A percentile compares a stretch with the other conserved stretches of the same genome.
Evolutionary conservation across 2,329 filamentous ascomycete species (phyloP).

Genomic region (Beauveria varroae): DNA sequence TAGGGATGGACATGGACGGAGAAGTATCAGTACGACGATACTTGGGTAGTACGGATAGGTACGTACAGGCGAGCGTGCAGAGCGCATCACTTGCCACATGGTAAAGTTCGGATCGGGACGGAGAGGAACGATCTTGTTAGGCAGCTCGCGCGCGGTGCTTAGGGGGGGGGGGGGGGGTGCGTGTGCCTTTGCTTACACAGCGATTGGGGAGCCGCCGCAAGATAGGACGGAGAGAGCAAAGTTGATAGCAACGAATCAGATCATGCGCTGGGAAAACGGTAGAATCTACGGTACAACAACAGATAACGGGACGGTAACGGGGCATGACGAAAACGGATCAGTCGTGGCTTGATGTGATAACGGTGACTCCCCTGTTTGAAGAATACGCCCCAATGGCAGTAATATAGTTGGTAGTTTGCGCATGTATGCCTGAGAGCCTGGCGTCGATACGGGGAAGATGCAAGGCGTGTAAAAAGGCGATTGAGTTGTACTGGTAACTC

Average conservation of each 20-base stretch:
- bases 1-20: not conserved
- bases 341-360: not conserved
- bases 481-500: not conserved
- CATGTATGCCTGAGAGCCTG: conserved; percentile 8
- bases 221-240: not conserved
- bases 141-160: not conserved
- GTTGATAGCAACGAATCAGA: no score
- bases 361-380: not conserved
- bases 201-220: not conserved
- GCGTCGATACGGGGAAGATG: conserved; percentile 5
- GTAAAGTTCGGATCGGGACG: conserved; percentile 7
- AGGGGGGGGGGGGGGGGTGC: not conserved
- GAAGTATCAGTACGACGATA: not conserved
- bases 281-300: no score
- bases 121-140: conserved; percentile 9
- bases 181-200: not conserved
- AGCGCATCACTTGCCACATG: not conserved
- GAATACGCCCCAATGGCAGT: not conserved
- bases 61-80: not conserved
- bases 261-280: no score
- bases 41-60: no score
- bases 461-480: not conserved
- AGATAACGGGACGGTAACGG: no score
- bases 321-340: not conserved
- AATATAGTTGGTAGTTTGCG: not conserved